These are phyloP conservation scores for Tolypocladium tropicale DNA, from an alignment of 2,329 filamentous ascomycete species.

Conservation along the genomic window DNA sequence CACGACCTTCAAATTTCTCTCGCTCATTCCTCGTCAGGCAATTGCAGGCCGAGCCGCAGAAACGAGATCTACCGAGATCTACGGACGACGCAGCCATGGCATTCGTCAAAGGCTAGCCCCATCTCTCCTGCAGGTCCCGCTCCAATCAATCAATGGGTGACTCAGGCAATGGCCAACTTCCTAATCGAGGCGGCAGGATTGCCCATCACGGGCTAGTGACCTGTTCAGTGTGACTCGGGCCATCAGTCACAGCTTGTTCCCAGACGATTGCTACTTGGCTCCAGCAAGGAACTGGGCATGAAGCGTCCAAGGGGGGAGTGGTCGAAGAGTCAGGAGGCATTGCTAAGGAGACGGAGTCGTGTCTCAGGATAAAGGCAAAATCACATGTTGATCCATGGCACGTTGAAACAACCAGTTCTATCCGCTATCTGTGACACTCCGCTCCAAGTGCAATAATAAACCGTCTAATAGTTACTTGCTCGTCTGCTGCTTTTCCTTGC, in stretches of 20 bases:
- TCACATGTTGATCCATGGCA: too few relatives aligned
- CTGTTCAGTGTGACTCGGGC: background rate
- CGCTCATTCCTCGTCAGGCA: background rate
- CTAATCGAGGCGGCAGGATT: background rate
- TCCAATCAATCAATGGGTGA: background rate
- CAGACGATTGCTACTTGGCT: too few relatives aligned
- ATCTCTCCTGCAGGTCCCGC: background rate
- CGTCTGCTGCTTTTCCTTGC: background rate
- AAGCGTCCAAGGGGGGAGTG: too few relatives aligned
- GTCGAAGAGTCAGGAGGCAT: too few relatives aligned
- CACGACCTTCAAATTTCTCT: too few relatives aligned
- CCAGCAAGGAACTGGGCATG: too few relatives aligned
- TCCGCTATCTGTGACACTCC: background rate
- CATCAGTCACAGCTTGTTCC: background rate
- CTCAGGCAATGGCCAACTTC: background rate
- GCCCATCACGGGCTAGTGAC: background rate
- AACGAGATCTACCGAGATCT: background rate
- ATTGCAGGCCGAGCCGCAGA: background rate
- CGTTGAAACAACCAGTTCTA: background rate
- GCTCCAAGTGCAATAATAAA: background rate
- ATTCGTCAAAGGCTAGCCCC: too few relatives aligned
- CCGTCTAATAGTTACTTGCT: background rate
- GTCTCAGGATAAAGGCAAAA: too few relatives aligned
- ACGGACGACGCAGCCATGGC: too few relatives aligned
- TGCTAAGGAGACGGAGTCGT: too few relatives aligned